Percentiles rank a stretch among this genome's conserved stretches.
Conservation (phyloP, 176 grass and related monocot genomes). For the Musa beccarii region DNA sequence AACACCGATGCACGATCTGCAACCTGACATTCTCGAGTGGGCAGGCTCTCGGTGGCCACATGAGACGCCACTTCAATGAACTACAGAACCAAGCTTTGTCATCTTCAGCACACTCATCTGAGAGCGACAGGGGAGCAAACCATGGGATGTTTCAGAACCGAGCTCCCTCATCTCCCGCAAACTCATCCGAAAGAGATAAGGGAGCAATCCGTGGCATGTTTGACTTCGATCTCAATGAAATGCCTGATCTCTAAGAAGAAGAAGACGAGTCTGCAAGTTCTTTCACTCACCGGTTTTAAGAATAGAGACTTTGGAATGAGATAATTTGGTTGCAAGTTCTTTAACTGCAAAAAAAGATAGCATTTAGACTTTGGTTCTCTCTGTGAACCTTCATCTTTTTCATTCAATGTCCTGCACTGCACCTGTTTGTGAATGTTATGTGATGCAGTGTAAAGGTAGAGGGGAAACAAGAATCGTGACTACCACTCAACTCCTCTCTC, state of each 20-base stretch:
- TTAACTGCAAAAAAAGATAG: too few relatives aligned
- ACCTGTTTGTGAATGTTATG: too few relatives aligned
- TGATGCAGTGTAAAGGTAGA: too few relatives aligned
- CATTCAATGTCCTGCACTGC: too few relatives aligned
- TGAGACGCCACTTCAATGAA: neutral
- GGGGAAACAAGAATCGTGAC: too few relatives aligned
- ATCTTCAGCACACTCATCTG: neutral
- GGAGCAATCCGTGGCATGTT: neutral
- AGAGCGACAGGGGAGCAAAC: neutral
- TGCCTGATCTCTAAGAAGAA: neutral
- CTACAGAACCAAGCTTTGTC: too few relatives aligned
- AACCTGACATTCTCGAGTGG: neutral
- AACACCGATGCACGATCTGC: constrained; percentile 11
- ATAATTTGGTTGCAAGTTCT: too few relatives aligned
- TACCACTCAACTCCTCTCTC: too few relatives aligned
- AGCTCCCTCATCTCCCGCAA: neutral
- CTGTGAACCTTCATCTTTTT: too few relatives aligned
- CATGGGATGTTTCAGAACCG: neutral
- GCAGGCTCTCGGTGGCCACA: constrained; percentile 8
- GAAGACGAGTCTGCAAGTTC: neutral
- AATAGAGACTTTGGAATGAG: too few relatives aligned
- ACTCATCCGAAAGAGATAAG: neutral
- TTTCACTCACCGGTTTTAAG: too few relatives aligned
- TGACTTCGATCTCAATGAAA: neutral
- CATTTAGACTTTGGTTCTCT: too few relatives aligned